Evolutionary conservation across 805 yeast species (phyloP), one percentile per base, ranked within the genome.

Genomic region (Ogataea wickerhamii): DNA sequence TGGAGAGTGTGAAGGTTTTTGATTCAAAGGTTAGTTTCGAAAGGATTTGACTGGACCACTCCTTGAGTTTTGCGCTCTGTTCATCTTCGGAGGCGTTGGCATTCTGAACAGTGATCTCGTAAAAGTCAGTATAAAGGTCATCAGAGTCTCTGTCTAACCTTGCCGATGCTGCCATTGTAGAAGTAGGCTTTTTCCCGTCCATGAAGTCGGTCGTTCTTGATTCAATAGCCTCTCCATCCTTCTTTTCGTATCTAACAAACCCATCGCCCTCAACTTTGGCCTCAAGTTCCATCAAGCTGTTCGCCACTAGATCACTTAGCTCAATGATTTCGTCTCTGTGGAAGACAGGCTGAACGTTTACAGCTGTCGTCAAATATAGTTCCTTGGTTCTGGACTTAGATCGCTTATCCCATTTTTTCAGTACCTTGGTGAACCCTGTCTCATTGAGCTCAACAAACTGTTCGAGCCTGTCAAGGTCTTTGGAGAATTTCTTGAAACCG

Each of bases 331-430:
- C 91, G 46, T 84, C 82, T 45, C 94, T 77, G 55, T 93, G 95
- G 65, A 93, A 93, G 10, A 91, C 94, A 0, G 98, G 98, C 61
- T 93, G 98, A 5, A 93, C 96, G 44, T 87, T 87, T 11, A 93
- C 95, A 0, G 96, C 96, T 0, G 96, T 83, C 21, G 87, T 80
- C 34, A 93, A 71, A 58, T 89, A 93, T 36, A 93, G 70, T 58
- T 93, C 98, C 56, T 89, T 88, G 5, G 96, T 88, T 50, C 87
- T 95, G 3, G 96, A 86, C 55, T 91, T 88, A 17, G 96, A 87
- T 45, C 97, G 71, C 63, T 93, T 93, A 64, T 93, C 98, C 98
- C 98, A 93, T 66, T 93, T 93, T 61, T 93, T 93, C 53, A 93
- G 74, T 20, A 87, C 97, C 64, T 93, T 93, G 17, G 94, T 81